phyloP scores from a whole-genome alignment of 176 grass and related monocot species.

The Eragrostis curvula region DNA sequence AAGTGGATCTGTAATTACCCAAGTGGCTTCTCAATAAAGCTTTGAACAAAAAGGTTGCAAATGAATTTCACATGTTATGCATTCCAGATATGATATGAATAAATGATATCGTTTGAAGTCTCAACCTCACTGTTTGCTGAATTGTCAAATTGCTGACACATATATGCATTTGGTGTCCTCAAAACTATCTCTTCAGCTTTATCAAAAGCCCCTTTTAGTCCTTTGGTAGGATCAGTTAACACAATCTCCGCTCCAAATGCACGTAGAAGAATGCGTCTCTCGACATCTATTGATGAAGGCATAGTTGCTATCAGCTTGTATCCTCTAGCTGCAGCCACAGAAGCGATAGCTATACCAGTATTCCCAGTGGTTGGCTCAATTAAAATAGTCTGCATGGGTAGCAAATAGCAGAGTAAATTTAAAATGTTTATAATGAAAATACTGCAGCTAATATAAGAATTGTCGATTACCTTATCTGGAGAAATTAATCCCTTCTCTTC shows the following conservation, averaged over 20 bases:
- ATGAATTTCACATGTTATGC: conserved; percentile 30
- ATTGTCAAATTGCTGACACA: conserved; percentile 96
- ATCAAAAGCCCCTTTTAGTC: conserved; percentile 86
- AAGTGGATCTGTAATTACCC: conserved; percentile 97
- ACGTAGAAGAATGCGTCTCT: conserved; percentile 74
- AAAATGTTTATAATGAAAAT: conserved; percentile 14
- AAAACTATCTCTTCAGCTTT: conserved; percentile 86
- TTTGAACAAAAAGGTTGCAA: conserved; percentile 42
- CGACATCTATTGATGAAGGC: conserved; percentile 83
- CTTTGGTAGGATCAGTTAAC: conserved; percentile 77
- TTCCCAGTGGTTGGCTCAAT: conserved; percentile 95
- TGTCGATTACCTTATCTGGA: conserved; percentile 63
- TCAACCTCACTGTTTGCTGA: conserved; percentile 76
- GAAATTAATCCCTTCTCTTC: conserved; percentile 83
- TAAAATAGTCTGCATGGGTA: conserved; percentile 73
- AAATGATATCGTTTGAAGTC: conserved; percentile 29
- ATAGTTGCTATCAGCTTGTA: conserved; percentile 92
- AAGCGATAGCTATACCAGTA: conserved; percentile 75
- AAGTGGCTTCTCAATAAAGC: conserved; percentile 65
- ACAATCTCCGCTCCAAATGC: conserved; percentile 85
- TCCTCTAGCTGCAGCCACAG: conserved; percentile 87
- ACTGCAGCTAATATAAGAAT: conserved; percentile 7
- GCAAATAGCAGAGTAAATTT: conserved; percentile 23
- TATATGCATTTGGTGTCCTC: conserved; percentile 70
- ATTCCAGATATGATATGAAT: conserved; percentile 7